Evolutionary conservation across 495 filamentous ascomycete species (phyloP).

Genomic region (Penicillium daleae): DNA sequence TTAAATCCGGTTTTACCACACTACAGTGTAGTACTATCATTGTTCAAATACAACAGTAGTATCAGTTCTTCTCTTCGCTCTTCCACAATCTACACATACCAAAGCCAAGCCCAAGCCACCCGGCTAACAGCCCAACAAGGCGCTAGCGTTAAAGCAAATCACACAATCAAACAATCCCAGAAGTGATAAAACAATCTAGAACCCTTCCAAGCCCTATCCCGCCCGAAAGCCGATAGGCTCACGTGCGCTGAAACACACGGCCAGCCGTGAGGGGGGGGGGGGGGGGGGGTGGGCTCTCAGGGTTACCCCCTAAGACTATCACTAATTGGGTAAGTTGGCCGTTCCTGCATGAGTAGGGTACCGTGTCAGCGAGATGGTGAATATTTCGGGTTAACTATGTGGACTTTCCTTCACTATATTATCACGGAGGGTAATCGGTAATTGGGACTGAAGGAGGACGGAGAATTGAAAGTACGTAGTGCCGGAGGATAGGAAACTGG

Average conservation of each 20-base stretch:
- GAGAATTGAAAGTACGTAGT: neutral
- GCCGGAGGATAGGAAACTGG: neutral
- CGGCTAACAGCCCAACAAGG: neutral
- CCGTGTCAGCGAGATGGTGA: slow-evolving; percentile 8
- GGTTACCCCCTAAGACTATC: neutral
- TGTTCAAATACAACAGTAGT: neutral
- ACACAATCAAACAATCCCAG: neutral
- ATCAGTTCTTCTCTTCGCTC: neutral
- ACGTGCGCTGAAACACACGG: neutral
- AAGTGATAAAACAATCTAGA: slow-evolving; percentile 4
- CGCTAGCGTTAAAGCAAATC: neutral
- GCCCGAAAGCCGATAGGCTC: neutral
- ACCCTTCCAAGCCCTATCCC: neutral
- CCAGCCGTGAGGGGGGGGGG: neutral
- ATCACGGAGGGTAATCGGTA: neutral
- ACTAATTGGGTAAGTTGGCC: slow-evolving; percentile 18
- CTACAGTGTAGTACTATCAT: no score
- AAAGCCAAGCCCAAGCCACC: neutral
- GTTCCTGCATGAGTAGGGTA: slow-evolving; percentile 21
- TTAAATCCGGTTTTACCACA: neutral
- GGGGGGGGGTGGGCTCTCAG: no score
- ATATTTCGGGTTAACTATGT: no score
- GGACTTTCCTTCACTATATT: neutral
- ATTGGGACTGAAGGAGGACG: neutral
- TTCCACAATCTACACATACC: neutral